These are phyloP conservation scores for Metschnikowia henanensis DNA, from an alignment of 805 yeast genomes.

Conservation along the genomic window DNA sequence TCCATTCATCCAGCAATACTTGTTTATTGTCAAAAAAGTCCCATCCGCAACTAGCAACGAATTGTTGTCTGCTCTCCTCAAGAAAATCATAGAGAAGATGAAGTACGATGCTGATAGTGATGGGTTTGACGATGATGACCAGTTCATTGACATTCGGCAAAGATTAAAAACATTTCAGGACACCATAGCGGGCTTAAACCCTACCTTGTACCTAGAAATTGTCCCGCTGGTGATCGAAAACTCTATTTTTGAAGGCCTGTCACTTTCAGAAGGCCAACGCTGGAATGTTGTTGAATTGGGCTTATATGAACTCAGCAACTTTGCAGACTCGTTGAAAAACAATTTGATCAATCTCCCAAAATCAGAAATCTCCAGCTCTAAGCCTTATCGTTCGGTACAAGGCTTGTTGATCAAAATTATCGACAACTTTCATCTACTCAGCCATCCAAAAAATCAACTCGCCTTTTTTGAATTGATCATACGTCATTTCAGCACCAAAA, in stretches of 20 bases:
- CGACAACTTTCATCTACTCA: conserved; percentile 37
- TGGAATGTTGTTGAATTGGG: conserved; percentile 76
- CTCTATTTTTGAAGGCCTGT: conserved; percentile 15
- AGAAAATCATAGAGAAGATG: conserved; percentile 74
- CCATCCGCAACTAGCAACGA: conserved; percentile 38
- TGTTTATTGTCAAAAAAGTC: conserved; percentile 65
- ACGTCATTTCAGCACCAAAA: conserved; percentile 65
- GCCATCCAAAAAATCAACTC: conserved; percentile 81
- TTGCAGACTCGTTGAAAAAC: conserved; percentile 77
- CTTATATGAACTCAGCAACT: conserved; percentile 73
- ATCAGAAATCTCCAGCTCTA: conserved; percentile 60
- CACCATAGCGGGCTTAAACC: conserved; percentile 58
- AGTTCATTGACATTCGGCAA: conserved; percentile 75
- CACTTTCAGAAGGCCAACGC: conserved; percentile 4
- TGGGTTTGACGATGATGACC: conserved; percentile 57
- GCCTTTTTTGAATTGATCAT: conserved; percentile 82
- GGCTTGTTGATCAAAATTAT: conserved; percentile 60
- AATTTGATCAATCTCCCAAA: conserved; percentile 73
- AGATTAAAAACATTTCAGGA: conserved; percentile 83
- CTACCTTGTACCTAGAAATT: conserved; percentile 59
- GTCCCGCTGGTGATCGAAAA: conserved; percentile 57
- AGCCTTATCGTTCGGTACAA: conserved; percentile 62
- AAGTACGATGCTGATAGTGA: conserved; percentile 76
- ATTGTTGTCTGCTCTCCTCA: conserved; percentile 61
- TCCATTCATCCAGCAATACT: conserved; percentile 73